These are phyloP conservation scores for Sanghuangporus sanghuang DNA, from an alignment of 1,284 basidiomycete species.

Conservation along the genomic window DNA sequence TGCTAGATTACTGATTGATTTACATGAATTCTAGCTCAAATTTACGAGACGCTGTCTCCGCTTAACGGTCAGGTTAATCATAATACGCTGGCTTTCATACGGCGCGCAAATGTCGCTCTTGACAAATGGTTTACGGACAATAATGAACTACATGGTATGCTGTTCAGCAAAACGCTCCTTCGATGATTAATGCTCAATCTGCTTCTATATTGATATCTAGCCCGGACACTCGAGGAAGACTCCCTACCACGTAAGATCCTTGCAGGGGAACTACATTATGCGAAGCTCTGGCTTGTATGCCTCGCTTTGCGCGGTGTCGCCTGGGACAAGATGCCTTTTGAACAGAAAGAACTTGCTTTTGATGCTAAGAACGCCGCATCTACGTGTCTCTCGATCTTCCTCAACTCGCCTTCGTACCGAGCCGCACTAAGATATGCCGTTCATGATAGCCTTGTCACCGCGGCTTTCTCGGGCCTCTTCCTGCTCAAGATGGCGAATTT, in stretches of 20 bases:
- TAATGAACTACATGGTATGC: conserved; percentile 66
- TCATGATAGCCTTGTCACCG: conserved; percentile 88
- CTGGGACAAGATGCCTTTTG: conserved; percentile 93
- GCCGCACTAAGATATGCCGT: conserved; percentile 85
- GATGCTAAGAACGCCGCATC: conserved; percentile 90
- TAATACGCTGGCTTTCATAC: conserved; percentile 80
- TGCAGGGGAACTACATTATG: conserved; percentile 83
- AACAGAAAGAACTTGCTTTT: conserved; percentile 90
- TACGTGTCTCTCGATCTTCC: conserved; percentile 75
- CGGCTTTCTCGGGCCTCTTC: conserved; percentile 89
- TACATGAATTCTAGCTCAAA: conserved; percentile 56
- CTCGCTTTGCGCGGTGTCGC: conserved; percentile 85
- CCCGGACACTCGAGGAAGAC: conserved; percentile 77
- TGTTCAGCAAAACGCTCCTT: not conserved
- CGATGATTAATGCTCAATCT: not conserved
- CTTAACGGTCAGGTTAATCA: conserved; percentile 84
- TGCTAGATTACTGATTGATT: not conserved
- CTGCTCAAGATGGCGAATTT: conserved; percentile 88
- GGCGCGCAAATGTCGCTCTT: conserved; percentile 76
- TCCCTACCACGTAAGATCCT: conserved; percentile 81
- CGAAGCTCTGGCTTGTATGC: conserved; percentile 91
- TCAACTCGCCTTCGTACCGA: conserved; percentile 73
- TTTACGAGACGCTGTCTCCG: conserved; percentile 83
- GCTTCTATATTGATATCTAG: conserved; percentile 31
- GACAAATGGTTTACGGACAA: conserved; percentile 90